phyloP scores from a whole-genome alignment of 306 rosid genomes.

The Cicer pinnatifidum region DNA sequence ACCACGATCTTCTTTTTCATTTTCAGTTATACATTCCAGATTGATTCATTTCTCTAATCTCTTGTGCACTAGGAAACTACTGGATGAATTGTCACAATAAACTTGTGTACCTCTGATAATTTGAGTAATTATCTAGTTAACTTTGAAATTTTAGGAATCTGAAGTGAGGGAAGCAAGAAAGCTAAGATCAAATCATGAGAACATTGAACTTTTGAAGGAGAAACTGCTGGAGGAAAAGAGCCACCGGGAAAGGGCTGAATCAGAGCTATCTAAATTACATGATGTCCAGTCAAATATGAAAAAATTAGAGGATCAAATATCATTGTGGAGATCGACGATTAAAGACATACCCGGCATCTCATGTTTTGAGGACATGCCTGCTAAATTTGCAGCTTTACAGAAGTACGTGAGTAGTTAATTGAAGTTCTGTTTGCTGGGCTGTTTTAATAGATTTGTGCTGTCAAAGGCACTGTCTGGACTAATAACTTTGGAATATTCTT shows the following conservation, averaged over 20 bases:
- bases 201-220: constrained; percentile 76
- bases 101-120: constrained; percentile 16
- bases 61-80: constrained; percentile 10
- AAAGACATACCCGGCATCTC: constrained; percentile 78
- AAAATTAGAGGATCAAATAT: constrained; percentile 79
- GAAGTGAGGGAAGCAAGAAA: constrained; percentile 94
- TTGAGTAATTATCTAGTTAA: constrained; percentile 40
- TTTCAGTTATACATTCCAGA: constrained; percentile 13
- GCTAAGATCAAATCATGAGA: constrained; percentile 76
- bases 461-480: constrained; percentile 2
- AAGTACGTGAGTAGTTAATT: constrained; percentile 60
- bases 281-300: constrained; percentile 68
- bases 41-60: background rate
- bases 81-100: constrained; percentile 11
- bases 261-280: constrained; percentile 73
- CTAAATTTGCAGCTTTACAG: constrained; percentile 80
- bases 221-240: constrained; percentile 77
- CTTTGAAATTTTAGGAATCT: constrained; percentile 70
- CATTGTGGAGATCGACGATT: constrained; percentile 67
- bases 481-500: constrained; percentile 22
- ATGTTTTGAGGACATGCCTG: constrained; percentile 75
- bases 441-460: constrained; percentile 30
- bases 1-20: constrained; percentile 11
- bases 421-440: constrained; percentile 35
- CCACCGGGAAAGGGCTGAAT: constrained; percentile 74